Percentiles rank a stretch among this genome's conserved stretches.
Evolutionary conservation across 2,329 filamentous ascomycete species (phyloP).

Genomic region (Trichoderma sp.): DNA sequence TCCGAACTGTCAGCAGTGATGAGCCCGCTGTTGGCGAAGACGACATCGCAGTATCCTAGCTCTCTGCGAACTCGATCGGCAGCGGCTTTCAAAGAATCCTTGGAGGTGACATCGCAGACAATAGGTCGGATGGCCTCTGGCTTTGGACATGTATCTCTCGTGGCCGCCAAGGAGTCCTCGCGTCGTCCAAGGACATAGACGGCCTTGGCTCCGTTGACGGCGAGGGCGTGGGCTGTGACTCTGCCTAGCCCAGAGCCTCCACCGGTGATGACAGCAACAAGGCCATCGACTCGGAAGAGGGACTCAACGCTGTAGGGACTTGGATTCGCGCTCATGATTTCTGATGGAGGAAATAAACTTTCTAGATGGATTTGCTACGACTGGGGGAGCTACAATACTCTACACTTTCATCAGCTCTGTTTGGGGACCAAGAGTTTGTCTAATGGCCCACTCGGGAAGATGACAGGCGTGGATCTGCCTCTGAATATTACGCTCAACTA

Average conservation of each 20-base stretch:
- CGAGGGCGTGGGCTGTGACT: constrained; percentile 49
- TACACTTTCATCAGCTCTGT: background rate
- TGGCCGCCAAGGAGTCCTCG: constrained; percentile 31
- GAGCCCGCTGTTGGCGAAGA: constrained; percentile 60
- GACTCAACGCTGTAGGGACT: constrained; percentile 21
- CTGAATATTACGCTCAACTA: background rate
- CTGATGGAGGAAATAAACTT: background rate
- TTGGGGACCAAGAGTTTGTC: background rate
- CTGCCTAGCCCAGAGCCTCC: constrained; percentile 56
- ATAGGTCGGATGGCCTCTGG: constrained; percentile 36
- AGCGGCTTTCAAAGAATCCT: constrained; percentile 55
- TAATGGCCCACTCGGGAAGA: background rate
- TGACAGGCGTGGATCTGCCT: background rate
- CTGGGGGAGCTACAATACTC: background rate
- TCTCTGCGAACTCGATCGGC: constrained; percentile 53
- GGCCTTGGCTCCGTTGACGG: constrained; percentile 28
- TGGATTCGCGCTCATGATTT: constrained; percentile 7
- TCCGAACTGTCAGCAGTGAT: constrained; percentile 8
- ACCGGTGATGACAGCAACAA: constrained; percentile 57
- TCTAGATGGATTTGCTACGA: background rate
- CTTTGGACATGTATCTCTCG: constrained; percentile 22
- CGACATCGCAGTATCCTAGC: constrained; percentile 60
- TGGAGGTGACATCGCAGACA: constrained; percentile 41
- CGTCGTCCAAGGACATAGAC: constrained; percentile 44
- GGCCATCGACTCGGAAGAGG: constrained; percentile 53